phyloP scores from a whole-genome alignment of 164 flowering plant genomes.

The Magnolia sinica region DNA sequence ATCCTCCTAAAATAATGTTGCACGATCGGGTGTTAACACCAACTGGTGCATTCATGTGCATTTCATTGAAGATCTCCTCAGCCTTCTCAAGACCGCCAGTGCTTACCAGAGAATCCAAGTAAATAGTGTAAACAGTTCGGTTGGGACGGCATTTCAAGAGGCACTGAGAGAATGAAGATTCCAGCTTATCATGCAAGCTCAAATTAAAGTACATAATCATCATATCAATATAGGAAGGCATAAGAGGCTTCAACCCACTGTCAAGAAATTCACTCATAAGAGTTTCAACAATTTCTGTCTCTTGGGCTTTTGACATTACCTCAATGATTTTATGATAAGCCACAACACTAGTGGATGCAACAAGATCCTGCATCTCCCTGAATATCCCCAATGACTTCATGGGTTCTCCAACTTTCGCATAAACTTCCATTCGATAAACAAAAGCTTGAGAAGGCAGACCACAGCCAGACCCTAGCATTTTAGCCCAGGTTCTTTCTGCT shows the following conservation, averaged over 20 bases:
- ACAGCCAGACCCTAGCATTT: slow-evolving; percentile 40
- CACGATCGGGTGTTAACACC: slow-evolving; percentile 65
- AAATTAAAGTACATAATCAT: slow-evolving; percentile 60
- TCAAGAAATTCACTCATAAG: slow-evolving; percentile 63
- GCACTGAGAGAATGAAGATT: slow-evolving; percentile 52
- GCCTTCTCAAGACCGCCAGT: slow-evolving; percentile 58
- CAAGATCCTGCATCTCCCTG: slow-evolving; percentile 50
- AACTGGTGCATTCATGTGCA: slow-evolving; percentile 48
- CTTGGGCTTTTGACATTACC: slow-evolving; percentile 62
- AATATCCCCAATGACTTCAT: slow-evolving; percentile 66
- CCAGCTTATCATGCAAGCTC: slow-evolving; percentile 61
- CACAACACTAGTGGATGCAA: slow-evolving; percentile 38
- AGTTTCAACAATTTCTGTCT: slow-evolving; percentile 63
- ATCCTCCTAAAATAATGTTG: slow-evolving; percentile 64
- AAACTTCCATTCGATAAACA: slow-evolving; percentile 74
- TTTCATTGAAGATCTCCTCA: slow-evolving; percentile 60
- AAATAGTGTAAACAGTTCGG: slow-evolving; percentile 52
- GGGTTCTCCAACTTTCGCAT: slow-evolving; percentile 58
- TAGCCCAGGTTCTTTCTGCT: slow-evolving; percentile 68
- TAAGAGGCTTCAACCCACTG: slow-evolving; percentile 68
- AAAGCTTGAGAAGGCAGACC: slow-evolving; percentile 61
- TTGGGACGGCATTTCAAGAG: slow-evolving; percentile 63
- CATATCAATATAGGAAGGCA: slow-evolving; percentile 57
- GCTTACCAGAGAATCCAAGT: slow-evolving; percentile 70
- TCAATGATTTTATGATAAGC: slow-evolving; percentile 84